A percentile compares a stretch with the other conserved stretches of the same genome.
Conservation (phyloP, 148 eudicot species). For the Arctostaphylos glauca region DNA sequence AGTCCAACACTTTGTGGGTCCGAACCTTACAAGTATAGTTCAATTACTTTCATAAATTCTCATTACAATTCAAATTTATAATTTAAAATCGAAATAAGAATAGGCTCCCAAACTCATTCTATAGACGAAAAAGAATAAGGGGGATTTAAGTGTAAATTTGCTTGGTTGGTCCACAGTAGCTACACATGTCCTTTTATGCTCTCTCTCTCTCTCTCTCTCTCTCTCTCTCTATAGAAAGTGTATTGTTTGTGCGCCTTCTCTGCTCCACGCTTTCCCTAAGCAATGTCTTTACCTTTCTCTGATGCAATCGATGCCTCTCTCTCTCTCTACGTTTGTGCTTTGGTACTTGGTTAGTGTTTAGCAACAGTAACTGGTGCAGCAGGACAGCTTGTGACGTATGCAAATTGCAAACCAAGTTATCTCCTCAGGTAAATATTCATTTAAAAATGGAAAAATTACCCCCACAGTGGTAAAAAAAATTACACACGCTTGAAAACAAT, state of each 20-base stretch:
- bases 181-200: not conserved
- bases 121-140: too few species aligned
- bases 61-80: too few species aligned
- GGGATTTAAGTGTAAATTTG: not conserved
- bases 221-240: not conserved
- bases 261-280: conserved; percentile 15
- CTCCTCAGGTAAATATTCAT: not conserved
- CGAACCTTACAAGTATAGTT: too few species aligned
- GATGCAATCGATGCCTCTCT: conserved; percentile 13
- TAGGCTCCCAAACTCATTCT: too few species aligned
- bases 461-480: too few species aligned
- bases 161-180: not conserved
- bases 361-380: not conserved
- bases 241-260: conserved; percentile 5
- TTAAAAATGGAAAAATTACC: too few species aligned
- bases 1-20: too few species aligned
- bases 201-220: not conserved
- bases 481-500: too few species aligned
- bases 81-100: too few species aligned
- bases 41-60: too few species aligned
- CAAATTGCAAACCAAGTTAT: conserved; percentile 17
- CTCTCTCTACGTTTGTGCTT: conserved; percentile 14
- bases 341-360: conserved; percentile 7
- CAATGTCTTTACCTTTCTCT: conserved; percentile 11
- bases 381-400: conserved; percentile 14